Evolutionary conservation across 108 stramenopile genomes (phyloP).

Genomic region (Fistulifera solaris): DNA sequence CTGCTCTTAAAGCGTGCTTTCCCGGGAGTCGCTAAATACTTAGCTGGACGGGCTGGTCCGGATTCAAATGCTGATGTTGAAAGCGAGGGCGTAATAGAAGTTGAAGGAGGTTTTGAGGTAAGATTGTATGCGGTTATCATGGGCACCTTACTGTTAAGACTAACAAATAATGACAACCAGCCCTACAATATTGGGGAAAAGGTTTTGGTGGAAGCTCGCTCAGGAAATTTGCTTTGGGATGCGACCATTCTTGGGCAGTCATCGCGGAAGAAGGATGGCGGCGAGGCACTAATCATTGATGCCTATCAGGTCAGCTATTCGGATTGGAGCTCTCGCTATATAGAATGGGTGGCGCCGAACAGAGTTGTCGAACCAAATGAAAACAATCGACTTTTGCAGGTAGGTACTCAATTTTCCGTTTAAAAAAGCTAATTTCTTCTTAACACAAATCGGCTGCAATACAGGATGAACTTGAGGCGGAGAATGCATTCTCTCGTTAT

Average conservation of each 20-base stretch:
- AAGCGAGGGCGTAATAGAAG: neutral
- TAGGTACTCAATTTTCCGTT: too few species aligned
- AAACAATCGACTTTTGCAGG: constrained; percentile 38
- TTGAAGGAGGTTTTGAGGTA: constrained; percentile 7
- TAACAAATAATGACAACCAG: neutral
- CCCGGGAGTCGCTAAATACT: neutral
- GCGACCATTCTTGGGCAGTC: constrained; percentile 47
- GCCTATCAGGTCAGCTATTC: constrained; percentile 68
- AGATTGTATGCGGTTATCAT: neutral
- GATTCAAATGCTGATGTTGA: neutral
- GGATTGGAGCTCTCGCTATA: constrained; percentile 74
- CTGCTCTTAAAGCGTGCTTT: constrained; percentile 39
- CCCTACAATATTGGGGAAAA: constrained; percentile 54
- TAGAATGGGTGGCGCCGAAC: constrained; percentile 65
- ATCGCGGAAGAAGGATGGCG: constrained; percentile 16
- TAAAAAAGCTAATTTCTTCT: too few species aligned
- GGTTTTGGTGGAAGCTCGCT: constrained; percentile 64
- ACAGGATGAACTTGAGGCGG: constrained; percentile 49
- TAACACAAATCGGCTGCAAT: neutral
- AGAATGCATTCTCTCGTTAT: constrained; percentile 14
- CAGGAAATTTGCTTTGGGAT: constrained; percentile 57
- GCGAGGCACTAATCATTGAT: constrained; percentile 25
- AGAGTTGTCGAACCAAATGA: constrained; percentile 65
- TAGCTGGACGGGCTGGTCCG: neutral
- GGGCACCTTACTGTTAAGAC: neutral